Percentiles rank a stretch among this genome's conserved stretches.
phyloP scores from a whole-genome alignment of 305 asterid species.

The Solanum chacoense region DNA sequence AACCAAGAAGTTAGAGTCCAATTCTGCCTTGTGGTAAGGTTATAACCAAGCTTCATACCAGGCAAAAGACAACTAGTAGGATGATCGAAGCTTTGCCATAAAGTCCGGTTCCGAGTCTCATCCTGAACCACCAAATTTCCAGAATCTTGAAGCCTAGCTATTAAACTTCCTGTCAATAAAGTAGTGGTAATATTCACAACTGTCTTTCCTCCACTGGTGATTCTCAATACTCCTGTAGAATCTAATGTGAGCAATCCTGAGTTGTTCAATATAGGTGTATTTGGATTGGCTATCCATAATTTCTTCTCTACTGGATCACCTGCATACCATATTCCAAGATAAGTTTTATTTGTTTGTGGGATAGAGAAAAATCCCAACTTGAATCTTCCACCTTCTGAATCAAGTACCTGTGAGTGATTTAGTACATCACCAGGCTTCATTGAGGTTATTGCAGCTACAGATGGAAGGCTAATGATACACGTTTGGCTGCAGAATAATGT shows the following conservation, averaged over 20 bases:
- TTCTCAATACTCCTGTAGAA: neutral
- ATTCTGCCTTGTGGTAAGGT: constrained; percentile 7
- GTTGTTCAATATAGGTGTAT: neutral
- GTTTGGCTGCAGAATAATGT: neutral
- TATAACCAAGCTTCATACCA: constrained; percentile 7
- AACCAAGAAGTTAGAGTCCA: constrained; percentile 24
- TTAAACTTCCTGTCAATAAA: neutral
- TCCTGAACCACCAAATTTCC: neutral
- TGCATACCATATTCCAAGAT: neutral
- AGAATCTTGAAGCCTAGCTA: neutral
- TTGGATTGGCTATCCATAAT: neutral
- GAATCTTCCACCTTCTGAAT: neutral
- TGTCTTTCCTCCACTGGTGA: neutral
- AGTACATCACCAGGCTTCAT: neutral
- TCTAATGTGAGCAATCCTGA: neutral
- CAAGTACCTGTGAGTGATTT: neutral
- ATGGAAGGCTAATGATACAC: neutral
- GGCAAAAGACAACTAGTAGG: neutral
- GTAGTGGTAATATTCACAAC: neutral
- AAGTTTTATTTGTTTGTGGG: neutral
- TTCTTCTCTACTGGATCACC: neutral
- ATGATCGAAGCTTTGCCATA: neutral
- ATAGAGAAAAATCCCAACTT: neutral
- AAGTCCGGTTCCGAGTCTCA: neutral
- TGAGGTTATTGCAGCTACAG: neutral